Base-by-base conservation (phyloP, 371 early-diverging fungal genomes). In the Mucor velutinosus region DNA sequence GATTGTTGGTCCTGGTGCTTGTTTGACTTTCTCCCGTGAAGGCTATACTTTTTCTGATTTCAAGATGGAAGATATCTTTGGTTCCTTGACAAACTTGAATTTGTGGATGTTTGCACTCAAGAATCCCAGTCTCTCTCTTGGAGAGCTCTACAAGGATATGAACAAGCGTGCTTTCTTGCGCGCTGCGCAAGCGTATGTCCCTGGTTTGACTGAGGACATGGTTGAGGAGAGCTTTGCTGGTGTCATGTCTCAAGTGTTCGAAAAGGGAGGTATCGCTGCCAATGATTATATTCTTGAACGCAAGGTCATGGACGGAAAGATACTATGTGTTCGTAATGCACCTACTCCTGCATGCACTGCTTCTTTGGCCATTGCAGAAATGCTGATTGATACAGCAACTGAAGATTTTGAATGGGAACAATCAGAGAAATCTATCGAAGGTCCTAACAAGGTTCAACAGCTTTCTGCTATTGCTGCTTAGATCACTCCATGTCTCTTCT, bases 1-100 rank as follows among this genome's bases (percentile, higher is more conserved):
- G 73, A 83, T 83, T 63, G 73, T 83, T 37, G 83, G 83, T 29
- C 83, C 83, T 12, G 83, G 83, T 56, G 80, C 83, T 58, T 83
- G 83, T 41, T 67, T 83, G n/a, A 78, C 83, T 1, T 83, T 83
- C 65, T 60, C 79, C 33, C 65, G 83, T 64, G 83, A 83, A 63
- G 82, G 82, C 2, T 82, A 82, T 23, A 64, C 67, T 17, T 79
- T 82, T 57, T 67, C 69, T 58, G 78, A 82, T 35, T 76, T 79
- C 41, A 78, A 79, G 14, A 19, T 69, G 29, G 33, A 70, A 39
- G 82, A 82, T 64, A 60, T 82, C 14, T 49, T 69, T 27, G 74
- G 72, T 17, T 76, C 73, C 6, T 66, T 77, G 6, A 74, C 72
- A 29, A 82, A 82, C 49, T n/a, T 65, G 23, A 70, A 72, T 43